Conservation (phyloP, 371 early-diverging fungal species). For the Apophysomyces ossiformis region DNA sequence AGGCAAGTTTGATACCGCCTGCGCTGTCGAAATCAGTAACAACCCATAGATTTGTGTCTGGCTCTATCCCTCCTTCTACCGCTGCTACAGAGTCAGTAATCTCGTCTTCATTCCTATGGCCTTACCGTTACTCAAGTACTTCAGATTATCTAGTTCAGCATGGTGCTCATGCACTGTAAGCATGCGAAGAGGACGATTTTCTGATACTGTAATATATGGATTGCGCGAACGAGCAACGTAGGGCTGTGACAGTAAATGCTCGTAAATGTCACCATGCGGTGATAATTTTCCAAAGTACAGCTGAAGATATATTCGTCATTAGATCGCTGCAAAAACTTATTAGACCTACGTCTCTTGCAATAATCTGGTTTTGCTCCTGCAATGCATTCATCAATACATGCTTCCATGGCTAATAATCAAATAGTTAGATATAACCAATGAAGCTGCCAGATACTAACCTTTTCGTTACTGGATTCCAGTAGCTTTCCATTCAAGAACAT, state of each 20-base stretch:
- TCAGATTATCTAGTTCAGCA: conserved; percentile 3
- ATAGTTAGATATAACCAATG: background rate
- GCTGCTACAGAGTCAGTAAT: conserved; percentile 6
- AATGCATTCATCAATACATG: conserved; percentile 38
- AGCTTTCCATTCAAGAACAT: conserved; percentile 86
- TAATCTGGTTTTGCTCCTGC: conserved; percentile 34
- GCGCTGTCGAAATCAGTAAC: conserved; percentile 60
- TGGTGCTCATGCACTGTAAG: conserved; percentile 18
- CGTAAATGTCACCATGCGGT: conserved; percentile 65
- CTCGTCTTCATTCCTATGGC: background rate
- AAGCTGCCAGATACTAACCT: conserved; percentile 14
- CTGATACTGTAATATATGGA: conserved; percentile 63
- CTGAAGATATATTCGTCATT: conserved; percentile 14
- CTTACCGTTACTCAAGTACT: conserved; percentile 28
- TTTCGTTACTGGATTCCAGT: conserved; percentile 59
- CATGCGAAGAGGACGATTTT: conserved; percentile 57
- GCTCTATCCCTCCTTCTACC: conserved; percentile 17
- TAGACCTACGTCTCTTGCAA: conserved; percentile 36
- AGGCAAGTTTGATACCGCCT: conserved; percentile 54
- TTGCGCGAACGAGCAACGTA: conserved; percentile 65
- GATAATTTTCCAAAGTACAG: conserved; percentile 55
- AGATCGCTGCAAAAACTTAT: background rate
- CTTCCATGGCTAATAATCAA: conserved; percentile 33
- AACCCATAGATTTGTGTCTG: conserved; percentile 50
- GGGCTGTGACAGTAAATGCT: conserved; percentile 65